Evolutionary conservation across 2,329 filamentous ascomycete species (phyloP), one percentile per base, ranked within the genome.

Genomic region (Fusarium sulawesiense): DNA sequence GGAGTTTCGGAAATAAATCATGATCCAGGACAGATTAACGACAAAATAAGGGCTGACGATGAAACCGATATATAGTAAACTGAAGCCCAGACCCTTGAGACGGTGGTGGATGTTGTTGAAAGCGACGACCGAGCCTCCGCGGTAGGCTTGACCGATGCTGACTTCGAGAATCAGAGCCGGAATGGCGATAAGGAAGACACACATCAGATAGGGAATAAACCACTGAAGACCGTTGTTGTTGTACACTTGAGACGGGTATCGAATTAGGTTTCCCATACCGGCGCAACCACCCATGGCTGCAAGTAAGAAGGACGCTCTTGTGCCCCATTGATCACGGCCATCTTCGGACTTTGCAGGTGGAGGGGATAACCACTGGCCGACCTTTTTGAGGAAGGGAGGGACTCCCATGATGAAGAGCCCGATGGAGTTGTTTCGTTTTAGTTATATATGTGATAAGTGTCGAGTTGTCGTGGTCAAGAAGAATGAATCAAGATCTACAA

Each of bases 91-190:
- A 4, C 86, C 87, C 68, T 86, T 87, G 34, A 88, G 78, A 10
- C 86, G 81, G 54, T 81, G 77, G 71, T 87, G 82, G 63, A 88
- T 78, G 67, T 83, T 86, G 78, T 85, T 84, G 73, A 82, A 87
- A 7, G 86, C 85, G 56, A 88, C 84, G 41, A 87, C 84, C 5
- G 82, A 83, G 14, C 86, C 86, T 41, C 85, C 86, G 14, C 85
- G 85, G 71, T 88, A 87, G 7, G 86, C 86, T 71, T 88, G 92
- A 48, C 93, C 93, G 55, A 92, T 93, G 56, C 91, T 91, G 53
- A 88, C 86, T 73, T 89, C 87, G 23, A 88, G 82, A 14, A 88
- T 82, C 40, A 88, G 80, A 1, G 83, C 81, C 0, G 86, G 87
- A 46, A 88, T 88, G 40, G 86, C 86, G 60, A 89, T 82, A 13